Evolutionary conservation across 495 filamentous ascomycete genomes (phyloP).

Genomic region (Hyaloscypha hepaticicola): DNA sequence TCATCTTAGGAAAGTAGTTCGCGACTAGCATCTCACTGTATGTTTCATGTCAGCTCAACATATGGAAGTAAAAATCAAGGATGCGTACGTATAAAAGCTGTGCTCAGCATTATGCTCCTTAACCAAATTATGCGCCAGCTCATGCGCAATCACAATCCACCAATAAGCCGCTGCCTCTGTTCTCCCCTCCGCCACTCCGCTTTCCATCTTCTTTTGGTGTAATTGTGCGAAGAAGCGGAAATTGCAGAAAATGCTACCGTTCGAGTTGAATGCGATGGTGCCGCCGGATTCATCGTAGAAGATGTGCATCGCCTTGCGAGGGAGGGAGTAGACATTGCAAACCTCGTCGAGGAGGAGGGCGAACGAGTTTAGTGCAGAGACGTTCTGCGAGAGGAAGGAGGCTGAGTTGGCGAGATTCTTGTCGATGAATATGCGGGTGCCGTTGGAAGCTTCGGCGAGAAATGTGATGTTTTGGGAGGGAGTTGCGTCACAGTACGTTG

Average conservation of each 20-base stretch:
- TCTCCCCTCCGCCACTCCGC: slow-evolving; percentile 35
- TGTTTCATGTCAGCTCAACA: not conserved
- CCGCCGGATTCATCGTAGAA: slow-evolving; percentile 78
- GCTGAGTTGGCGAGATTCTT: slow-evolving; percentile 39
- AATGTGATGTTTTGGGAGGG: slow-evolving; percentile 78
- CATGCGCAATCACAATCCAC: slow-evolving; percentile 90
- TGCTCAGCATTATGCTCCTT: slow-evolving; percentile 76
- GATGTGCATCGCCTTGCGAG: slow-evolving; percentile 65
- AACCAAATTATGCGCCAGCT: slow-evolving; percentile 92
- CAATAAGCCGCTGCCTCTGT: slow-evolving; percentile 78
- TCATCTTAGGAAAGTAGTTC: slow-evolving; percentile 29
- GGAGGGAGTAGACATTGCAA: slow-evolving; percentile 66
- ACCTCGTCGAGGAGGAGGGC: slow-evolving; percentile 67
- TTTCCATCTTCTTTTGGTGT: slow-evolving; percentile 51
- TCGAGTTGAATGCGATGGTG: slow-evolving; percentile 90
- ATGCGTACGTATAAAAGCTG: slow-evolving; percentile 74
- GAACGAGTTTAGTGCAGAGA: slow-evolving; percentile 65
- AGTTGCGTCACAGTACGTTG: slow-evolving; percentile 83
- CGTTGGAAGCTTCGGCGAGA: slow-evolving; percentile 65
- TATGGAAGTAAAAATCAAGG: not conserved
- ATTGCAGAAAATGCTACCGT: slow-evolving; percentile 91
- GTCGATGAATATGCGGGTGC: slow-evolving; percentile 73
- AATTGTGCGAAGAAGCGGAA: slow-evolving; percentile 80
- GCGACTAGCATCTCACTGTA: slow-evolving; percentile 23
- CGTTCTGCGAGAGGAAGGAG: slow-evolving; percentile 63